phyloP scores from a whole-genome alignment of 331 rosid species.

The Spiraea crenata region DNA sequence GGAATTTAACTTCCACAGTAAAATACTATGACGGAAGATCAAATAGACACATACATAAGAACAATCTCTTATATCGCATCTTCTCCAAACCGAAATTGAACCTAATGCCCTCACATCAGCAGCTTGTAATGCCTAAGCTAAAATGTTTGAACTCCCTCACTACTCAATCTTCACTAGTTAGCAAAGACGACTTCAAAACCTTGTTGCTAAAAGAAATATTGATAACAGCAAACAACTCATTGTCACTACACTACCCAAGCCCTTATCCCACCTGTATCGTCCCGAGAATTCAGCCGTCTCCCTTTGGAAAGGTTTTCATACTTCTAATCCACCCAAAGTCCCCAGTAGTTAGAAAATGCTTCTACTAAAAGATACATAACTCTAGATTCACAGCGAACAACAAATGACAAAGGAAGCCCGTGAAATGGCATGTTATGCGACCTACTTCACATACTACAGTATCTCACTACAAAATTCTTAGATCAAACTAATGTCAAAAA shows the following conservation, averaged over 20 bases:
- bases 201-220: background rate
- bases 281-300: background rate
- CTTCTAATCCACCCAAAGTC: background rate
- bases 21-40: background rate
- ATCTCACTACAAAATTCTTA: background rate
- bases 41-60: background rate
- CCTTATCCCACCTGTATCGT: background rate
- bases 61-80: background rate
- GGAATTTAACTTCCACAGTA: background rate
- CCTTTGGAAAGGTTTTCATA: background rate
- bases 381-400: no score
- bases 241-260: constrained; percentile 6
- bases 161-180: background rate
- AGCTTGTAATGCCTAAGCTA: background rate
- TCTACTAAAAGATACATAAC: no score
- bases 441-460: no score
- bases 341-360: background rate
- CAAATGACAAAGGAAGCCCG: no score
- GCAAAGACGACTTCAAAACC: background rate
- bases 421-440: background rate
- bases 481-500: background rate
- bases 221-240: background rate
- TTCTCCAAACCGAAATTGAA: background rate
- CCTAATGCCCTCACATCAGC: background rate
- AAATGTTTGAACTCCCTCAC: background rate